Conservation (phyloP, 2,329 filamentous ascomycete genomes). For the Rutstroemia sp. region DNA sequence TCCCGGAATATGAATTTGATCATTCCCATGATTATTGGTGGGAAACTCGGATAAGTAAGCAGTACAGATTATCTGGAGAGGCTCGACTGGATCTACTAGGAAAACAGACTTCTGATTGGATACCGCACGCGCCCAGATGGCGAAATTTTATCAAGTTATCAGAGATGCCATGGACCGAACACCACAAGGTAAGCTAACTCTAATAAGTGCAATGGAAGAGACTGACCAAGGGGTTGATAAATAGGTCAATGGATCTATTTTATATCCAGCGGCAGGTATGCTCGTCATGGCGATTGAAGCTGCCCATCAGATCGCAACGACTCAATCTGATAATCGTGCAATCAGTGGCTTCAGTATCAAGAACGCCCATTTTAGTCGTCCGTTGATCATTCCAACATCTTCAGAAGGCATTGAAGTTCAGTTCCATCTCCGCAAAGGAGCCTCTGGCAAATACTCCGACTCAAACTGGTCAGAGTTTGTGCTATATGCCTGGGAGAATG, state of each 20-base stretch:
- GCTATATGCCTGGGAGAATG: too few species aligned
- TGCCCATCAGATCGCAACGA: not conserved
- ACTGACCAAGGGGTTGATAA: not conserved
- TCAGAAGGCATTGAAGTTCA: too few species aligned
- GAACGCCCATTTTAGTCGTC: too few species aligned
- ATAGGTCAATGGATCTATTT: not conserved
- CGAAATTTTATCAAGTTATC: not conserved
- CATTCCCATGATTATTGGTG: not conserved
- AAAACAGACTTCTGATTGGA: not conserved
- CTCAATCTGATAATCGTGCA: too few species aligned
- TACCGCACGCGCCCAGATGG: not conserved
- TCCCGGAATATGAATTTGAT: slow-evolving; percentile 1
- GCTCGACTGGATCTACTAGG: not conserved
- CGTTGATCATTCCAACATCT: too few species aligned
- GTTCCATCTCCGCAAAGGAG: too few species aligned
- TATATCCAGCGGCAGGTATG: slow-evolving; percentile 5
- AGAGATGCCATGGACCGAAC: not conserved
- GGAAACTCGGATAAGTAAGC: not conserved
- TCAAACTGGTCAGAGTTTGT: too few species aligned
- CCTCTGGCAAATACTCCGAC: too few species aligned
- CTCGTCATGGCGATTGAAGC: slow-evolving; percentile 6
- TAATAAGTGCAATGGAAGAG: not conserved
- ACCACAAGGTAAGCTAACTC: not conserved
- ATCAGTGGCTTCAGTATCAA: too few species aligned
- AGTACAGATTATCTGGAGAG: not conserved